Evolutionary conservation across 768 basidiomycete genomes (phyloP).

Genomic region (Trametes gibbosa): DNA sequence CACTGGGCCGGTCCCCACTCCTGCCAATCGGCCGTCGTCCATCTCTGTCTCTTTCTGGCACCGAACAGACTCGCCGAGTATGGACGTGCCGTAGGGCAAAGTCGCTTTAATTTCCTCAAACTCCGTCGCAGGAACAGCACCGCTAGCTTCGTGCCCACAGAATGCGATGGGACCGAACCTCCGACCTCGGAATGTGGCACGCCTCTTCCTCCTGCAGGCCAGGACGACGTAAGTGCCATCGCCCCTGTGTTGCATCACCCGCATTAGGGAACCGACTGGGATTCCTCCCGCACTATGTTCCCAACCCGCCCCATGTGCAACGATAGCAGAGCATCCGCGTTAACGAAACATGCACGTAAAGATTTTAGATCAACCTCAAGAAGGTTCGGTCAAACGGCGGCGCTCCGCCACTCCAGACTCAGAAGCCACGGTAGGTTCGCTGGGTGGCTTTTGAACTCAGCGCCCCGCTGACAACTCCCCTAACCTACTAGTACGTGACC

Average conservation of each 20-base stretch:
- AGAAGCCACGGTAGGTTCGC: background rate
- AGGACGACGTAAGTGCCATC: constrained; percentile 13
- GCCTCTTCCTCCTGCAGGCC: background rate
- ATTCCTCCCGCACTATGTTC: background rate
- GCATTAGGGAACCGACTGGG: too few relatives aligned
- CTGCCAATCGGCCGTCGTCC: background rate
- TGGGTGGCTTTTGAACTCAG: background rate
- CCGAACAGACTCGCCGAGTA: background rate
- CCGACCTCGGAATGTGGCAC: constrained; percentile 1
- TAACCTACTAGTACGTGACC: too few relatives aligned
- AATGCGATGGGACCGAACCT: constrained; percentile 4
- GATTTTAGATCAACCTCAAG: constrained; percentile 20
- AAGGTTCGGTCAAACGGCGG: constrained; percentile 27
- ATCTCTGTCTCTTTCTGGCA: background rate
- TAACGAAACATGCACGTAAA: constrained; percentile 6
- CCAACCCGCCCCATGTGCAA: too few relatives aligned
- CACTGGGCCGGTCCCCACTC: background rate
- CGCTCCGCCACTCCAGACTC: background rate
- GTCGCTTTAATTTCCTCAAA: constrained; percentile 9
- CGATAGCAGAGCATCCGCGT: background rate
- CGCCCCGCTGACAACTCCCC: too few relatives aligned
- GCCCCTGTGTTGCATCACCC: background rate
- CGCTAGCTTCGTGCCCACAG: background rate
- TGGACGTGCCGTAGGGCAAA: background rate
- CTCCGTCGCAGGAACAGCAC: constrained; percentile 15